Evolutionary conservation across 1,139 yeast species (phyloP), one percentile per base, ranked within the genome.

Genomic region (Geotrichum klebahnii): DNA sequence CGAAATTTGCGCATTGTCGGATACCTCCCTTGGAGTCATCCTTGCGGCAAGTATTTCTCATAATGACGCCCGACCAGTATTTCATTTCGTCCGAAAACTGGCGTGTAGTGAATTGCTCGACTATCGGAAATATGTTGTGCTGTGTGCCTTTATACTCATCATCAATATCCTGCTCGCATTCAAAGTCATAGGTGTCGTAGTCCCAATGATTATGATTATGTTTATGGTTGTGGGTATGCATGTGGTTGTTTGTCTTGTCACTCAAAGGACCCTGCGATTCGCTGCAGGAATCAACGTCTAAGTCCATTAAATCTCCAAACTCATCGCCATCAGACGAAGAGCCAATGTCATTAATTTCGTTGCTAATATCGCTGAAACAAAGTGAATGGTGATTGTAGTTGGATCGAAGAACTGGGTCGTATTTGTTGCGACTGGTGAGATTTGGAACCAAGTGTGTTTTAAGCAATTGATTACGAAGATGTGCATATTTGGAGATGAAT

Each of bases 61-160:
- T 92, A 44, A 90, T 88, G 14, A 90, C 96, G 3, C 96, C 95
- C 2, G 97, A 88, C 98, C 98, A 92, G 68, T 90, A 89, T 60
- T 85, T 84, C 75, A 89, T 81, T 60, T 89, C 97, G 41, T 83
- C 78, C 2, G 79, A 70, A 61, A 76, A 76, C 22, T 80, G 73
- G 56, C 81, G 79, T 50, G 85, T 82, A 0, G 97, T 92, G 66
- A 87, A 90, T 64, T 84, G 82, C 67, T 92, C 98, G 40, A 90
- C 97, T 55, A 92, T 70, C 12, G 96, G 95, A 70, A 92, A 92
- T 26, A 90, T 71, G 64, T 92, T 89, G 32, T 85, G 71, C 48
- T 73, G 68, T 52, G 77, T 79, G 59, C 79, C 72, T 44, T 59
- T 59, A 50, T 63, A 71, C 54, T 70, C 74, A 19, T 66, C 66